Base-by-base conservation (phyloP, 176 grass and related monocot genomes). In the Pontederia crassipes region DNA sequence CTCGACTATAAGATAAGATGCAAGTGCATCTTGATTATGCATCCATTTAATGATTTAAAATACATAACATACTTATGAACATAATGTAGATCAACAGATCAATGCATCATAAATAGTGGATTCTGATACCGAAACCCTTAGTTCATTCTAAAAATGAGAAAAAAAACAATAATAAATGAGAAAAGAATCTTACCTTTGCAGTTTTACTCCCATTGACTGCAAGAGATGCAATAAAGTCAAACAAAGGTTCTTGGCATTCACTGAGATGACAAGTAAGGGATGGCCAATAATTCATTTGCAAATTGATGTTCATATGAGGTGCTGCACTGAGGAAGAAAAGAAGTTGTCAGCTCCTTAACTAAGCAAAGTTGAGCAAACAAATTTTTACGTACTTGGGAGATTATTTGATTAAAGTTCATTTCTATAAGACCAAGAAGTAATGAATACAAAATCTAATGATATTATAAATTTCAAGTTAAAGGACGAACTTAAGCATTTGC, bases 241-340 rank as follows among this genome's bases (percentile, higher is more conserved):
- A 79, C 48, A 89, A 74, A 11, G 90, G 90, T 78, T 95, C 74
- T 83, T 95, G 82, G 66, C 90, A 95, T 67, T 95, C 86, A 54
- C 60, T 79, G 75, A 95, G 85, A 76, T 86, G 76, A 52, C 82
- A 95, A 48, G 85, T 70, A 81, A 95, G 85, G 16, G 80, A 69
- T 67, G 80, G 86, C 90, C 90, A 95, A 56, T 89, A 89, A 73
- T 95, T 95, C 90, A 95, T 95, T 77, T 86, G 74, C 17, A 95
- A 77, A 73, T 89, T 95, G 58, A 89, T 86, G 58, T 95, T 95
- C 45, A 79, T 55, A 45, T 86, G 82, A 67, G 90, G 90, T 73
- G 90, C 79, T 77, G 81, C 76, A 78, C 89, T 95, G 82, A 15
- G 14, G 48, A 51, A 26, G 75, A 73, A 80, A 28, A 17, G 45